Conservation (phyloP, 306 rosid genomes). For the Fragaria nilgerrensis region DNA sequence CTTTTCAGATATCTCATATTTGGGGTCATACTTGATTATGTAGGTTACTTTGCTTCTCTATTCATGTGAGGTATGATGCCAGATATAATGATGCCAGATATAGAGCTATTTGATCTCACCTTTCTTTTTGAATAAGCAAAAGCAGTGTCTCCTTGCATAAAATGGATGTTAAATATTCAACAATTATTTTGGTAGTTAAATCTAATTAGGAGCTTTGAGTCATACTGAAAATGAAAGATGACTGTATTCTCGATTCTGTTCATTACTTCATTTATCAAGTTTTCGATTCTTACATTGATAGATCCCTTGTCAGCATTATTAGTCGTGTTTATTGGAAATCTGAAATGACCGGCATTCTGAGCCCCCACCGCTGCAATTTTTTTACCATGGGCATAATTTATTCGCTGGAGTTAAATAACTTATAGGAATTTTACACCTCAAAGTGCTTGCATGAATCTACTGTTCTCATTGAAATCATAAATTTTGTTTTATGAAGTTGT, state of each 20-base stretch:
- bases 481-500: not conserved
- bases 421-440: not conserved
- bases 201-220: not conserved
- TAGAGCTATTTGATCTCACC: not conserved
- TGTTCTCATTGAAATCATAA: not conserved
- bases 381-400: not conserved
- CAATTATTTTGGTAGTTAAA: not conserved
- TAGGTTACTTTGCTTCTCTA: not conserved
- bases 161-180: not conserved
- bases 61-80: not conserved
- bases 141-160: not conserved
- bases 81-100: not conserved
- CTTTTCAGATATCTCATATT: not conserved
- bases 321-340: not conserved
- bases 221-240: not conserved
- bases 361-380: no score
- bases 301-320: not conserved
- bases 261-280: not conserved
- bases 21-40: not conserved
- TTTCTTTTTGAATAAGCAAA: not conserved
- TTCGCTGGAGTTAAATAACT: not conserved
- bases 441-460: not conserved
- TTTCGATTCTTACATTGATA: not conserved
- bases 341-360: not conserved
- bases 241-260: not conserved